These are phyloP conservation scores for Kodamaea sp. DNA, from an alignment of 1,139 yeast species.

Conservation along the genomic window DNA sequence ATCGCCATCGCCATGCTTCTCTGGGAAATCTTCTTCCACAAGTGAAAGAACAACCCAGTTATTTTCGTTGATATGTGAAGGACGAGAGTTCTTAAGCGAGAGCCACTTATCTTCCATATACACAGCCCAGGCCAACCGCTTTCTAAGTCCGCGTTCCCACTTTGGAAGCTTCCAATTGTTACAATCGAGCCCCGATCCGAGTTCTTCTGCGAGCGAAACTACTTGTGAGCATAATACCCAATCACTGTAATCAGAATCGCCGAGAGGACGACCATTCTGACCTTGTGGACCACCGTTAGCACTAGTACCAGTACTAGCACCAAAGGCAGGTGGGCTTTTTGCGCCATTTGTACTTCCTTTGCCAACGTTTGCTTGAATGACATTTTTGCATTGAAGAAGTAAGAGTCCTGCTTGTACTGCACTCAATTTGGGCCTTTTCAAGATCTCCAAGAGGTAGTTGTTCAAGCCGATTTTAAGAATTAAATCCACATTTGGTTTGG, in stretches of 20 bases:
- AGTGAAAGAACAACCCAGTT: conserved; percentile 72
- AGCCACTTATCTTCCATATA: conserved; percentile 90
- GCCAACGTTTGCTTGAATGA: conserved; percentile 18
- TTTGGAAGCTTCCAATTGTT: conserved; percentile 85
- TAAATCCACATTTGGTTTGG: conserved; percentile 63
- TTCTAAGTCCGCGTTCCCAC: conserved; percentile 87
- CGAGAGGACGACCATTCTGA: conserved; percentile 6
- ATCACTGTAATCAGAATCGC: conserved; percentile 60
- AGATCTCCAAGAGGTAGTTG: conserved; percentile 63
- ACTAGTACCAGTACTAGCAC: background rate
- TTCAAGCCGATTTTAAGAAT: conserved; percentile 53
- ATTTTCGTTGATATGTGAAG: conserved; percentile 67
- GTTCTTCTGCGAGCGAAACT: conserved; percentile 80
- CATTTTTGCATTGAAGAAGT: conserved; percentile 63
- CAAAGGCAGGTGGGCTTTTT: conserved; percentile 1
- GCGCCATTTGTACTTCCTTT: background rate
- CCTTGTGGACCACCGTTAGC: conserved; percentile 1
- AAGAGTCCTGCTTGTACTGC: conserved; percentile 80
- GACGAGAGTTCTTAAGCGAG: conserved; percentile 72
- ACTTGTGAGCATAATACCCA: conserved; percentile 89
- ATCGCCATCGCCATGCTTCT: conserved; percentile 59
- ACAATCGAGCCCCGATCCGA: conserved; percentile 85
- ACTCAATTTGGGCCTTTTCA: conserved; percentile 73
- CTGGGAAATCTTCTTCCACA: conserved; percentile 75
- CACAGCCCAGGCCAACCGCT: conserved; percentile 91